Conservation (phyloP, 495 filamentous ascomycete species). For the Tuber melanosporum region DNA sequence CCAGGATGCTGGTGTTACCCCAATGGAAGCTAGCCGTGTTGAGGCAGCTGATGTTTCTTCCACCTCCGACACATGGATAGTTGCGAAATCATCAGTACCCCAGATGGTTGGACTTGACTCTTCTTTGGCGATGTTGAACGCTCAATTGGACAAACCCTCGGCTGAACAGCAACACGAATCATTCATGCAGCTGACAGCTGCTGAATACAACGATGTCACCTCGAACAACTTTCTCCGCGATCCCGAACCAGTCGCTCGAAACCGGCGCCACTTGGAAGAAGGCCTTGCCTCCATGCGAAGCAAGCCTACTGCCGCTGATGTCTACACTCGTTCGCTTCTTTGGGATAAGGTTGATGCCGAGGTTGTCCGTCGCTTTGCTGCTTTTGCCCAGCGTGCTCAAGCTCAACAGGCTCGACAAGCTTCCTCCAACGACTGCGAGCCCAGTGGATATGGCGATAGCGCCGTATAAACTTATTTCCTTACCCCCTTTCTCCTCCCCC, state of each 20-base stretch:
- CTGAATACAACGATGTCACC: slow-evolving; percentile 84
- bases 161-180: slow-evolving; percentile 85
- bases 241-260: slow-evolving; percentile 48
- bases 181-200: slow-evolving; percentile 72
- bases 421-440: slow-evolving; percentile 34
- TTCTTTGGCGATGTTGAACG: slow-evolving; percentile 39
- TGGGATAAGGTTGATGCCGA: slow-evolving; percentile 91
- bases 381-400: slow-evolving; percentile 54
- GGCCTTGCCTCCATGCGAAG: slow-evolving; percentile 72
- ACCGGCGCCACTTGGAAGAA: slow-evolving; percentile 71
- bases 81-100: slow-evolving; percentile 40
- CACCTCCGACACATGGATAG: slow-evolving; percentile 33
- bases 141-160: slow-evolving; percentile 53
- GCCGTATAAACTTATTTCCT: slow-evolving; percentile 24
- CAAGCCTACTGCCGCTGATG: slow-evolving; percentile 66
- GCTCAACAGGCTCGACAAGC: slow-evolving; percentile 32
- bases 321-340: slow-evolving; percentile 86
- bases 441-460: slow-evolving; percentile 39
- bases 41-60: slow-evolving; percentile 36
- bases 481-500: slow-evolving; percentile 14
- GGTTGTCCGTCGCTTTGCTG: slow-evolving; percentile 89
- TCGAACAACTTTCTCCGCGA: slow-evolving; percentile 58
- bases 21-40: slow-evolving; percentile 33
- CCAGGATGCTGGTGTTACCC: slow-evolving; percentile 63
- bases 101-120: slow-evolving; percentile 42